Base-by-base conservation (phyloP, 2,329 filamentous ascomycete genomes). In the Fusarium hostae region DNA sequence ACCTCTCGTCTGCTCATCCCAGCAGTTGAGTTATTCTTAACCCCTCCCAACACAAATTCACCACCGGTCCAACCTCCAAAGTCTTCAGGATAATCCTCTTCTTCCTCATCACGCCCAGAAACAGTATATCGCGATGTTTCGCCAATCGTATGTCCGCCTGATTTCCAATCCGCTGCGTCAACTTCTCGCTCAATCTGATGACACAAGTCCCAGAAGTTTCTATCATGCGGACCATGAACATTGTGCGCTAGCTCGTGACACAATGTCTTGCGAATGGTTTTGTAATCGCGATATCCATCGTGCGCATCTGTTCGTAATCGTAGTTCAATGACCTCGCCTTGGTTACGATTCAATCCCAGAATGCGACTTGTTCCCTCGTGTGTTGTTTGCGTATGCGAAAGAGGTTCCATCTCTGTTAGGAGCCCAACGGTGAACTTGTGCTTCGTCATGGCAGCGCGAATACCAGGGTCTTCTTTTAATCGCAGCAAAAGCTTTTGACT, bases 201-300 rank as follows among this genome's bases (percentile, higher is more conserved):
- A 73, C 93, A 97, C 76, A 99, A 81, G 58, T 94, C 89, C 95
- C 96, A 98, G 78, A 99, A 99, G 50, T 92, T 84, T 22, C 89
- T 85, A 81, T 98, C 94, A 80, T 99, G 96, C 0, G 92, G 89
- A 0, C 92, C 86, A 82, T 92, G 91, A 13, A 97, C 93, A 76
- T 97, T 98, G 81, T 99, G 96, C 72, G 95, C 92, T 22, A 99
- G 86, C 84, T 99, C 96, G 82, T 99, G 96, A 78, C 95, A 98
- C 16, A 99, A 85, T 48, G 96, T 98, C 75, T 93, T 93, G 56
- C 96, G 89, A 52, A 99, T 97, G 0, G 92, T 95, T 75, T 92
- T 91, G 83, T 98, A 99, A 79, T 98, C 94, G 40, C 96, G 85
- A 78, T 97, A 98, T 2, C 96, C 96, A 79, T 97, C 94, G 79